phyloP scores from a whole-genome alignment of 2,329 filamentous ascomycete genomes.

The Sporothrix humicola region DNA sequence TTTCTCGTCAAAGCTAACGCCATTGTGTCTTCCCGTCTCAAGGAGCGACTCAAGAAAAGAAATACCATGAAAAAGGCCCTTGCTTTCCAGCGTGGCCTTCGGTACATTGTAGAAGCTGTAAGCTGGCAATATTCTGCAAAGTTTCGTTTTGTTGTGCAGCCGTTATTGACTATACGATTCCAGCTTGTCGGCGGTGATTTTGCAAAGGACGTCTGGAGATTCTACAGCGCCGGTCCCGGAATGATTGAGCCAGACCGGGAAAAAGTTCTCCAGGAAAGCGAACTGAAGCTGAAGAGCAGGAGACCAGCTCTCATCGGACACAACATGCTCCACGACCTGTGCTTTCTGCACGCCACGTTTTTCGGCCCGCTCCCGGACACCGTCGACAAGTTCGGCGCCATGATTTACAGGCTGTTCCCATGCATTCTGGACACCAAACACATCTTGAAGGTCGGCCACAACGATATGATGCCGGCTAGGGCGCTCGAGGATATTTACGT shows the following conservation, averaged over 20 bases:
- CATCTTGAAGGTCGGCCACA: constrained; percentile 71
- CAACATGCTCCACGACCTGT: constrained; percentile 68
- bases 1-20: no score
- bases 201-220: constrained; percentile 32
- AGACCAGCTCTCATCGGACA: constrained; percentile 62
- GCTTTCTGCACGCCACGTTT: constrained; percentile 68
- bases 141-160: background rate
- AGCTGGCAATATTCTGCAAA: background rate
- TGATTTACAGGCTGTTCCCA: constrained; percentile 55
- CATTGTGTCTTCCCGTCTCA: no score
- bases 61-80: constrained; percentile 32
- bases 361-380: constrained; percentile 61
- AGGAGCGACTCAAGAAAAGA: constrained; percentile 20
- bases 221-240: background rate
- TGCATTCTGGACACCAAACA: constrained; percentile 70
- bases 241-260: background rate
- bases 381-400: constrained; percentile 57
- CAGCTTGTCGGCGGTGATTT: constrained; percentile 44
- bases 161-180: background rate
- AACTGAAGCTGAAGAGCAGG: constrained; percentile 42
- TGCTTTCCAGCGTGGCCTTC: constrained; percentile 37
- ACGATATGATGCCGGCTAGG: constrained; percentile 70
- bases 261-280: constrained; percentile 37
- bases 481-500: constrained; percentile 36
- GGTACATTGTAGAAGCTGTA: constrained; percentile 34